These are phyloP conservation scores for Aspergillus leporis DNA, from an alignment of 495 filamentous ascomycete species.

Conservation along the genomic window DNA sequence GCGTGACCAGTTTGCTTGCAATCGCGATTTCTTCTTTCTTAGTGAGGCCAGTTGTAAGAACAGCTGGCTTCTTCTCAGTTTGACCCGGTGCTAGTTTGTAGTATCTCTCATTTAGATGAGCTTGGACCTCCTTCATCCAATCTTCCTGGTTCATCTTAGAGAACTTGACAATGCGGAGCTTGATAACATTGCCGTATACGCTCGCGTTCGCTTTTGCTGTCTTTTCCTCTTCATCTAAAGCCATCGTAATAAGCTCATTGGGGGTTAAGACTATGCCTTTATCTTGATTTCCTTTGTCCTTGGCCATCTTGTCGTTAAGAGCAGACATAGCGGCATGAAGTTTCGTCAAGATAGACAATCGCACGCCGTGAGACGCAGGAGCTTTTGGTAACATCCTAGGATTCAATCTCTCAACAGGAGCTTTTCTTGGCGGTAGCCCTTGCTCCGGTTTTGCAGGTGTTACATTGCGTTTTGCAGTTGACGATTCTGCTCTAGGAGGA, in stretches of 20 bases:
- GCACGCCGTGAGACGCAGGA: slow-evolving; percentile 68
- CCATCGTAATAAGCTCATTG: slow-evolving; percentile 72
- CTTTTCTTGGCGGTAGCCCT: slow-evolving; percentile 34
- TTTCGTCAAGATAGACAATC: slow-evolving; percentile 66
- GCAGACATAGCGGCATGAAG: slow-evolving; percentile 73
- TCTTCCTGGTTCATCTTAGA: slow-evolving; percentile 68
- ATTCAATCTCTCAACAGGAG: slow-evolving; percentile 61
- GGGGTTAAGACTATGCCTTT: slow-evolving; percentile 60
- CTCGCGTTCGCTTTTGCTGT: slow-evolving; percentile 61
- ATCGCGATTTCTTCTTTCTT: slow-evolving; percentile 67
- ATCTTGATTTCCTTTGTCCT: slow-evolving; percentile 54
- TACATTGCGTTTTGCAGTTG: slow-evolving; percentile 26
- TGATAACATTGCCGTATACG: slow-evolving; percentile 82
- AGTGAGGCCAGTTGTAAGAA: slow-evolving; percentile 67
- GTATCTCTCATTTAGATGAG: slow-evolving; percentile 43
- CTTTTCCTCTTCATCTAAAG: slow-evolving; percentile 83
- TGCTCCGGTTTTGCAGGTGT: slow-evolving; percentile 8
- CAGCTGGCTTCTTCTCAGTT: slow-evolving; percentile 25
- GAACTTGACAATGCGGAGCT: slow-evolving; percentile 69
- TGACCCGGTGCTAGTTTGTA: slow-evolving; percentile 36
- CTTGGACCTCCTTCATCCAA: slow-evolving; percentile 58
- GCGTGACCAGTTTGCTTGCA: slow-evolving; percentile 56
- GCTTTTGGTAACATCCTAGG: slow-evolving; percentile 74
- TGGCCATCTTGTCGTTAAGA: slow-evolving; percentile 60
- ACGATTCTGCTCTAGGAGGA: slow-evolving; percentile 24